Base-by-base conservation (phyloP, 1,284 basidiomycete species). In the Malassezia equina region DNA sequence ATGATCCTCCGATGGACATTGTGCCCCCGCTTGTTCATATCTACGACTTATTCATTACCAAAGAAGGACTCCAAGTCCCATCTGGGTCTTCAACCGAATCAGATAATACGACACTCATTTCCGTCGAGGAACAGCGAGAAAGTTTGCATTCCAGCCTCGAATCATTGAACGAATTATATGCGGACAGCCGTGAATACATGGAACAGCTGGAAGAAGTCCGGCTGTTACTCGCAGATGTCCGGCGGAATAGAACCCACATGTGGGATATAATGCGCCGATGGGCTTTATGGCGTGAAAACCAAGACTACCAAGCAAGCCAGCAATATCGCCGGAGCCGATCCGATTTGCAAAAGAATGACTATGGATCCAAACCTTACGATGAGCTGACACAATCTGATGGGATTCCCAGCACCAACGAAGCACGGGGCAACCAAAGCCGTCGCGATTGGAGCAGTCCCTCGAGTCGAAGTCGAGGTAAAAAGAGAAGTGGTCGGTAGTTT, bases 101-200 rank as follows among this genome's bases (percentile, higher is more conserved):
- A 34, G 8, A 49, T 55, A 15, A 17, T 21, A 25, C 49, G 12
- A 21, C 5, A 17, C 19, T 40, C 2, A 9, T 61, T 15, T 42
- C 67, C 7, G 61, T 62, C 7, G 56, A 60, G 24, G 63, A 70
- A 43, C 71, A 74, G 50, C 59, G 65, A 1, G 70, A 66, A 1
- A 64, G 73, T 36, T 62, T 73, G 36, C 63, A 66, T 11, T 63
- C 67, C 2, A 64, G 70, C 46, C 52, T 74, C 13, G 64, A 68
- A 41, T 71, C 42, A 48, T 66, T 59, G 42, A 62, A 59, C 51
- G 79, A 79, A 59, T 65, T 80, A 31, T 67, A 77, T 11, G 75
- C 76, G 19, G 79, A 80, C 62, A 78, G 77, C 44, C 68, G 75
- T 17, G 79, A 79, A 67, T 80, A 79, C 62, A 77, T 78, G 51